Evolutionary conservation across 257 asterid species (phyloP), one percentile per base, ranked within the genome.

Genomic region (Oldenlandia corymbosa): DNA sequence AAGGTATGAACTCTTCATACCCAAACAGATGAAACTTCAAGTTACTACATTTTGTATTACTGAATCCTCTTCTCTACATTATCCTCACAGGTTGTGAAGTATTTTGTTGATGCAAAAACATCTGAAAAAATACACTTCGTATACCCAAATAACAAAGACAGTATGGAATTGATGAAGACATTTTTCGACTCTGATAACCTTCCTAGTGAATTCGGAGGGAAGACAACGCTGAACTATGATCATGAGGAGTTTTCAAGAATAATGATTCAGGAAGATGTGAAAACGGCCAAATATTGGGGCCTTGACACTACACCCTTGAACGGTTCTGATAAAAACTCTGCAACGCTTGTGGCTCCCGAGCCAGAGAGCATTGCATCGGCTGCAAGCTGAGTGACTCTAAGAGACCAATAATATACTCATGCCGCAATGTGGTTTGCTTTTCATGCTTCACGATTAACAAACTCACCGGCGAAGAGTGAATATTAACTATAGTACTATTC

Each of bases 181-280:
- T 76, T 77, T 65, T 90, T 90, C 21, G 87, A 90, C 70, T 14
- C 78, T 7, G 88, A 90, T 51, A 90, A 85, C 49, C 94, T 88
- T 67, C 96, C 98, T 0, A 81, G 78, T 5, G 98, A 91, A 76
- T 91, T 88, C 56, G 96, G 98, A 32, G 98, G 96, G 18, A 79
- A 85, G 68, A 83, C 78, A 28, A 83, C 94, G 10, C 77, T 91
- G 57, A 53, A 78, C 39, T 88, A 88, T 50, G 83, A 91, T 49
- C 96, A 86, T 31, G 85, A 85, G 67, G 95, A 88, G 45, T 91
- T 88, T 64, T 88, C 95, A 23, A 84, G 81, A 74, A 59, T 83
- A 83, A 91, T 91, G 98, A 58, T 62, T 0, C 74, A 76, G 50
- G 96, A 88, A 50, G 96, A 91, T n/a, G 66, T 79, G 37, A 83